These are phyloP conservation scores for Aechmea fasciata DNA, from an alignment of 176 grass and related monocot species.

Conservation along the genomic window DNA sequence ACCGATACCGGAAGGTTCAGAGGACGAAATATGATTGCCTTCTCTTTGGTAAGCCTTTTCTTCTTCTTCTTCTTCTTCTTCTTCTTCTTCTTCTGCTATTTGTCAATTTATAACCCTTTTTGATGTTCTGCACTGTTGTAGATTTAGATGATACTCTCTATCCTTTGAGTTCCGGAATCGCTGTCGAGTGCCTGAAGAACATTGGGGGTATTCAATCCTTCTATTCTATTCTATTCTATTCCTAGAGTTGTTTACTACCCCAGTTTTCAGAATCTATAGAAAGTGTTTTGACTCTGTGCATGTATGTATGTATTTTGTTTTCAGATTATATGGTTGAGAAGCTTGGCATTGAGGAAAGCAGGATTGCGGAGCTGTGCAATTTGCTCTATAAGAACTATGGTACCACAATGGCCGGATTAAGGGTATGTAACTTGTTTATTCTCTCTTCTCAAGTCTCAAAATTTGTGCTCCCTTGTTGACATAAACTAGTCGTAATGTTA, in stretches of 20 bases:
- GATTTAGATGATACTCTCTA: conserved; percentile 97
- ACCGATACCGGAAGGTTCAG: conserved; percentile 53
- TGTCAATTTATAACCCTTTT: conserved; percentile 20
- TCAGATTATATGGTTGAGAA: conserved; percentile 86
- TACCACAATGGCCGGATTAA: conserved; percentile 91
- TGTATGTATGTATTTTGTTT: conserved; percentile 7
- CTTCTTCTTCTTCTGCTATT: background rate
- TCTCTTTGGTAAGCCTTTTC: conserved; percentile 64
- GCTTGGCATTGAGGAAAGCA: conserved; percentile 65
- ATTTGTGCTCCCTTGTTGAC: background rate
- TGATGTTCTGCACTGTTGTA: conserved; percentile 18
- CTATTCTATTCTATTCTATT: background rate
- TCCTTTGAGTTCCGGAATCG: conserved; percentile 75
- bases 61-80: background rate
- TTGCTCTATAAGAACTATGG: conserved; percentile 90
- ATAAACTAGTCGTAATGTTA: background rate
- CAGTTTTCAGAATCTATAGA: background rate
- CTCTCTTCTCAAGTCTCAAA: conserved; percentile 5
- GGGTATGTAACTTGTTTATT: conserved; percentile 30
- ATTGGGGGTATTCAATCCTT: conserved; percentile 38
- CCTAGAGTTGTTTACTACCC: background rate
- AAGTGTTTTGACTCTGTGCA: conserved; percentile 9
- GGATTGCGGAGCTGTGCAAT: conserved; percentile 58
- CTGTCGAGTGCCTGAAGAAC: conserved; percentile 58
- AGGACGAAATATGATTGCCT: conserved; percentile 72